Conservation (phyloP, 2,329 filamentous ascomycete species). For the Chaetomium olivaceum region DNA sequence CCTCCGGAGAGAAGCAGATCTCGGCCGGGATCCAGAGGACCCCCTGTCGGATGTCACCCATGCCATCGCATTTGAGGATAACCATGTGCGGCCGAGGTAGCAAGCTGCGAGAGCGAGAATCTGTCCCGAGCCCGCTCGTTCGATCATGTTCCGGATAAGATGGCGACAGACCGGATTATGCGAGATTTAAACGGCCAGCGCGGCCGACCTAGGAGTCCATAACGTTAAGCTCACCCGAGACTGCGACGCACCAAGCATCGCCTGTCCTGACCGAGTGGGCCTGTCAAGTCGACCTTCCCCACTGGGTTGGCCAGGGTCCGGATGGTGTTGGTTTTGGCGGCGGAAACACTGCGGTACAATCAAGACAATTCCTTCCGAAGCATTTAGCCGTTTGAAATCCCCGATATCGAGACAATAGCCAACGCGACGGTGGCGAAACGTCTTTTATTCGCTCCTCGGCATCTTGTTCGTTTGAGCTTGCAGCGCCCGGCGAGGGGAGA, state of each 20-base stretch:
- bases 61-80: background rate
- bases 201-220: constrained; percentile 4
- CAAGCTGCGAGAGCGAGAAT: background rate
- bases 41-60: background rate
- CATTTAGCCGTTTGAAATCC: constrained; percentile 22
- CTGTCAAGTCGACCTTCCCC: constrained; percentile 17
- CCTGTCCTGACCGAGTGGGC: constrained; percentile 15
- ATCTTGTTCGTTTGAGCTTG: background rate
- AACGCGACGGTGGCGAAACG: constrained; percentile 11
- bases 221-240: constrained; percentile 17
- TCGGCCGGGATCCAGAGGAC: background rate
- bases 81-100: background rate
- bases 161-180: constrained; percentile 6
- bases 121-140: background rate
- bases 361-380: constrained; percentile 16
- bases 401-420: constrained; percentile 7
- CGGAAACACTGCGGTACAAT: constrained; percentile 12
- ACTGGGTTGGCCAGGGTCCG: constrained; percentile 1
- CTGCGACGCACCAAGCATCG: constrained; percentile 18
- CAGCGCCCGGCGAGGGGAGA: constrained; percentile 1
- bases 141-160: constrained; percentile 18
- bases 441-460: background rate
- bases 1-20: background rate
- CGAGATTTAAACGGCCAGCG: constrained; percentile 21
- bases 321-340: constrained; percentile 12